These are phyloP conservation scores for Davidsoniella australis DNA, from an alignment of 2,329 filamentous ascomycete genomes.

Conservation along the genomic window DNA sequence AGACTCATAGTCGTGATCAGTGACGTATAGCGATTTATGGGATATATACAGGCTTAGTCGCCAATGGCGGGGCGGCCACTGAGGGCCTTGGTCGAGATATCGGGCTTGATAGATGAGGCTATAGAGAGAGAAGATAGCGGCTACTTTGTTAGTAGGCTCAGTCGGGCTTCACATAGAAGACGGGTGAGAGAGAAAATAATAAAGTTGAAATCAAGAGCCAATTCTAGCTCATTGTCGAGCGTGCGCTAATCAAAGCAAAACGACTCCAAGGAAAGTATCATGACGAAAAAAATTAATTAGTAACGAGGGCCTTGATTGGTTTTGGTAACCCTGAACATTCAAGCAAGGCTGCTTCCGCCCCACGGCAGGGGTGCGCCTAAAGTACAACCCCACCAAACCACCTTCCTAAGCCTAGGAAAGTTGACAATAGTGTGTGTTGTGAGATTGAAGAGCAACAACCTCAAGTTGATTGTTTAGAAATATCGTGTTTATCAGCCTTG, in stretches of 20 bases:
- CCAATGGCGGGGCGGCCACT: background rate
- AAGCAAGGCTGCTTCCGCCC: slow-evolving; percentile 6
- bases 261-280: too few relatives aligned
- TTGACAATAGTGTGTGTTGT: too few relatives aligned
- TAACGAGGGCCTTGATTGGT: too few relatives aligned
- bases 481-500: slow-evolving; percentile 4
- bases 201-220: too few relatives aligned
- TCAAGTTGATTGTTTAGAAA: background rate
- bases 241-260: too few relatives aligned
- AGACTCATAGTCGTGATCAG: slow-evolving; percentile 10
- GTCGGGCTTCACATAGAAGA: background rate
- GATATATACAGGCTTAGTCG: background rate
- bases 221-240: too few relatives aligned
- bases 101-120: background rate
- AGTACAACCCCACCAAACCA: slow-evolving; percentile 9
- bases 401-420: background rate
- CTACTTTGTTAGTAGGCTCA: too few relatives aligned
- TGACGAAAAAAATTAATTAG: too few relatives aligned
- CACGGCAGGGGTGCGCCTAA: slow-evolving; percentile 10
- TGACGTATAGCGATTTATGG: background rate
- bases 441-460: too few relatives aligned
- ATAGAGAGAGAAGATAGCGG: background rate
- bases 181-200: background rate
- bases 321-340: too few relatives aligned
- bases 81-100: background rate